Evolutionary conservation across 495 filamentous ascomycete species (phyloP).

Genomic region (Aspergillus asperescens): DNA sequence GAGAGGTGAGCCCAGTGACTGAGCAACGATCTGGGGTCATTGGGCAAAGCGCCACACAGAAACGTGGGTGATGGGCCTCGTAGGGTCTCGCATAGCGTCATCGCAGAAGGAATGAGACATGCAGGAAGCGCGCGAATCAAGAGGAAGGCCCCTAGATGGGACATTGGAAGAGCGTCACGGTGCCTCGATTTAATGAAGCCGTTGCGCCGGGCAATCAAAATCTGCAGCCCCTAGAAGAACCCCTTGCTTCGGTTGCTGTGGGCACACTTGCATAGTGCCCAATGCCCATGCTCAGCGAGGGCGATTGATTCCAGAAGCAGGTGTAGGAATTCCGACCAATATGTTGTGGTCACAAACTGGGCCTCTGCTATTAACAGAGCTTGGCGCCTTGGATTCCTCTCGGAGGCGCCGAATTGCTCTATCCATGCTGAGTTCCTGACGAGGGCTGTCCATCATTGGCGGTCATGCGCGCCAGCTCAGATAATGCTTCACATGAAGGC

Average conservation of each 20-base stretch:
- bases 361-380: slow-evolving; percentile 4
- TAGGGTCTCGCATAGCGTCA: slow-evolving; percentile 21
- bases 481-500: neutral
- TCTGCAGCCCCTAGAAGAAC: slow-evolving; percentile 15
- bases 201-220: slow-evolving; percentile 27
- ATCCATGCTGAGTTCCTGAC: slow-evolving; percentile 7
- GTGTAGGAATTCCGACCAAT: slow-evolving; percentile 15
- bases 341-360: slow-evolving; percentile 16
- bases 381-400: slow-evolving; percentile 15
- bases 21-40: slow-evolving; percentile 9
- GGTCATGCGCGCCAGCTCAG: neutral
- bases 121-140: slow-evolving; percentile 14
- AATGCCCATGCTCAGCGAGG: slow-evolving; percentile 16
- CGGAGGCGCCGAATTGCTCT: slow-evolving; percentile 7
- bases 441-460: slow-evolving; percentile 7
- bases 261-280: slow-evolving; percentile 13
- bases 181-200: slow-evolving; percentile 10
- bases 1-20: slow-evolving; percentile 13
- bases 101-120: slow-evolving; percentile 24
- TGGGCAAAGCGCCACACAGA: slow-evolving; percentile 18
- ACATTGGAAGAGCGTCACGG: slow-evolving; percentile 13
- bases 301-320: slow-evolving; percentile 17
- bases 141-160: slow-evolving; percentile 12
- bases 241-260: slow-evolving; percentile 28
- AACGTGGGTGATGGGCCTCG: slow-evolving; percentile 24